These are phyloP conservation scores for Myxozyma nipponensis DNA, from an alignment of 805 yeast species.

Conservation along the genomic window DNA sequence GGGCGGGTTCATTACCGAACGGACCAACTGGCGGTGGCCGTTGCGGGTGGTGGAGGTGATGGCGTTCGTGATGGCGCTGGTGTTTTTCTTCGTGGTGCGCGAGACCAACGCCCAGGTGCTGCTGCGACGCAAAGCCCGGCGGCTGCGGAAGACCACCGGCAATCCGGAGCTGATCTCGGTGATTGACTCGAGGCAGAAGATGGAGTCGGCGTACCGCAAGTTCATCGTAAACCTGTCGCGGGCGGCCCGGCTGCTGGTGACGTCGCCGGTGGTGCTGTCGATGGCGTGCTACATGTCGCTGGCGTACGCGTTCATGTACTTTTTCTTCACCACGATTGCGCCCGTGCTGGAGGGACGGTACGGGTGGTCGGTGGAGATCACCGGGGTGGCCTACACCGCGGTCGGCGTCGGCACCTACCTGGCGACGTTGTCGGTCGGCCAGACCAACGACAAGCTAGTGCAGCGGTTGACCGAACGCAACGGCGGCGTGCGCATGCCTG, in stretches of 20 bases:
- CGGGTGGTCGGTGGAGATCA: slow-evolving; percentile 51
- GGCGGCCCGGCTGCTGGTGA: slow-evolving; percentile 39
- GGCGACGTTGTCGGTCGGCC: slow-evolving; percentile 49
- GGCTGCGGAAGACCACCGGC: neutral
- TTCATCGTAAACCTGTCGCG: slow-evolving; percentile 26
- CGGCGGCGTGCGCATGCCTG: slow-evolving; percentile 41
- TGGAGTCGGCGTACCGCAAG: slow-evolving; percentile 34
- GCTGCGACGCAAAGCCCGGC: slow-evolving; percentile 35
- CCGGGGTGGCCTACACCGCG: slow-evolving; percentile 59
- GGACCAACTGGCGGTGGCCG: slow-evolving; percentile 68
- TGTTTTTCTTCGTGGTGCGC: slow-evolving; percentile 48
- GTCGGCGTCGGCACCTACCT: slow-evolving; percentile 49
- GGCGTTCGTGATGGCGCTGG: slow-evolving; percentile 17
- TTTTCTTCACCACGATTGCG: slow-evolving; percentile 57
- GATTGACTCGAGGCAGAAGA: slow-evolving; percentile 52
- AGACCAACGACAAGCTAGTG: slow-evolving; percentile 21
- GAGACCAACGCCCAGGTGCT: slow-evolving; percentile 86
- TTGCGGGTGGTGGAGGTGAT: slow-evolving; percentile 50
- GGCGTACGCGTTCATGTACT: slow-evolving; percentile 36
- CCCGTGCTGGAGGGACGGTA: slow-evolving; percentile 49
- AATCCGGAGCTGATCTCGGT: slow-evolving; percentile 35
- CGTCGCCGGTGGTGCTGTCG: slow-evolving; percentile 17
- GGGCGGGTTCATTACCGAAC: slow-evolving; percentile 53
- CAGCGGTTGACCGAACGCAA: slow-evolving; percentile 15
- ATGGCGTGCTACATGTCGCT: slow-evolving; percentile 23